Evolutionary conservation across 2,329 filamentous ascomycete genomes (phyloP), one percentile per base, ranked within the genome.

Genomic region (Metarhizium rileyi): DNA sequence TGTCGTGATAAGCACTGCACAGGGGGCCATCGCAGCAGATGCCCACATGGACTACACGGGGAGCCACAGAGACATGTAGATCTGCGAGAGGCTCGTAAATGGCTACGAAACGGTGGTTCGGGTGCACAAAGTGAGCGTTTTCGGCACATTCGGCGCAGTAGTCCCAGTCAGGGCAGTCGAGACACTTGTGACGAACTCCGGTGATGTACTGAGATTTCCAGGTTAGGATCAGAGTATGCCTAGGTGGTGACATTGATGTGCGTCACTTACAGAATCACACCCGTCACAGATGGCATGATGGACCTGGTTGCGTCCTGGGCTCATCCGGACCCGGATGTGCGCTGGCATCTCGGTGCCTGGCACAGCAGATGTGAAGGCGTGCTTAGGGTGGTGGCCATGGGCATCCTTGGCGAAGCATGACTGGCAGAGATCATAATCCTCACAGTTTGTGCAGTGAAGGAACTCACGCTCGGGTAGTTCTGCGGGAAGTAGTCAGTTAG

Each of bases 101-200:
- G 40, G 89, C 81, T 12, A 87, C 87, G 63, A 98, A 97, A 57
- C 90, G 86, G 67, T 98, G 93, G 50, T 78, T 76, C 18, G 87
- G 81, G 65, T 98, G 94, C 46, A 78, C 81, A 59, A 81, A 76
- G 52, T 70, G 67, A 42, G 87, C 84, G 56, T 76, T 80, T 59
- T 75, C 70, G 51, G 88, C 68, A 68, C 94, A 98, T 8, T 80
- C 73, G 23, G 78, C 76, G 74, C 93, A 98, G 71, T 87, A 97
- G 63, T 98, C 93, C 86, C 89, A 98, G 67, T 98, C 93, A 41
- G 94, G 93, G 73, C 93, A 98, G 65, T 89, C 84, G 56, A 97
- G 76, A 67, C 93, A 98, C 77, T 98, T 98, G 79, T 97, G 86
- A 58, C 93, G 91, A 50, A 95, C 77, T 59, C 93, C 94, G 58